Conservation (phyloP, 2,329 filamentous ascomycete genomes). For the Byssothecium circinans region DNA sequence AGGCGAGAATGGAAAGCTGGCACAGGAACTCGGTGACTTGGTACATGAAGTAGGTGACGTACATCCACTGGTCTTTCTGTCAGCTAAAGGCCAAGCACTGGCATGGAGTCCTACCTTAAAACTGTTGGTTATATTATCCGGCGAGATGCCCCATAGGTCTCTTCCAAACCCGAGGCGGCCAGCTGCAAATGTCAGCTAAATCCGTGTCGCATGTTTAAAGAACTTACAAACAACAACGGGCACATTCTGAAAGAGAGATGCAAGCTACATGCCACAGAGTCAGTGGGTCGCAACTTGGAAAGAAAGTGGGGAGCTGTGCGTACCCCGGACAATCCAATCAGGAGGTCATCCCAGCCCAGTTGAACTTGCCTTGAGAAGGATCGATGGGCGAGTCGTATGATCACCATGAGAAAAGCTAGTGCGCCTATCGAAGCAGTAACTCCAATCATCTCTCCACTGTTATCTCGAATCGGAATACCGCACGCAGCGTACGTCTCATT, state of each 20-base stretch:
- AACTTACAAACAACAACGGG: constrained; percentile 22
- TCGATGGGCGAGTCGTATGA: constrained; percentile 28
- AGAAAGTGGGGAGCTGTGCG: constrained; percentile 1
- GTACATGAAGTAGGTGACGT: constrained; percentile 37
- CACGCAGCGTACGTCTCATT: constrained; percentile 32
- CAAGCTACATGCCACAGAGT: constrained; percentile 11
- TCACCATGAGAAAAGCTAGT: constrained; percentile 31
- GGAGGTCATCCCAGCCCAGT: constrained; percentile 35
- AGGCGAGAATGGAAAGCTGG: constrained; percentile 36
- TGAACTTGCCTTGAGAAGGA: constrained; percentile 22
- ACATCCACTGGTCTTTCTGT: constrained; percentile 17
- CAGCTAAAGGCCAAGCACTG: neutral
- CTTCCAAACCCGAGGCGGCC: constrained; percentile 28
- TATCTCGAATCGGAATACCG: constrained; percentile 25
- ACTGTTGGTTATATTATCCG: constrained; percentile 29
- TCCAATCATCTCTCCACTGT: constrained; percentile 22
- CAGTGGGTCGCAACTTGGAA: constrained; percentile 4
- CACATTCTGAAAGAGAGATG: constrained; percentile 28
- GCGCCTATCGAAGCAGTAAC: constrained; percentile 23
- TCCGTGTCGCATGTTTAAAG: neutral
- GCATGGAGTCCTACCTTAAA: constrained; percentile 13
- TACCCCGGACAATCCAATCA: constrained; percentile 34
- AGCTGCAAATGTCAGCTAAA: constrained; percentile 9
- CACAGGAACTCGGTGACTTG: constrained; percentile 27
- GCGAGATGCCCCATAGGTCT: constrained; percentile 34